Base-by-base conservation (phyloP, 257 asterid genomes). In the Solanum chiquidenum region DNA sequence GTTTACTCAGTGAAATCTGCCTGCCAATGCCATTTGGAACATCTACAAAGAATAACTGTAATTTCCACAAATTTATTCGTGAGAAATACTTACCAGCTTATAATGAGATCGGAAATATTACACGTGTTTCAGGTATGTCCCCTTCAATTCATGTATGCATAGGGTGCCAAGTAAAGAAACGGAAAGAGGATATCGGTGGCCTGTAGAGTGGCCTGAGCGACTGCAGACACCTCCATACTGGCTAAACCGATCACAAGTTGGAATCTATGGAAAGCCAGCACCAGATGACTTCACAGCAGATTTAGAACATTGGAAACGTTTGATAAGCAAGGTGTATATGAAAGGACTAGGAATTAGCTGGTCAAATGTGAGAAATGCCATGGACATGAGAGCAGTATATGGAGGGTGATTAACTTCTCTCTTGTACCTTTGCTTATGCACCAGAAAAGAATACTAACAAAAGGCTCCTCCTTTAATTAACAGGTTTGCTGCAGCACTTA, bases 321-420 rank as follows among this genome's bases (percentile, higher is more conserved):
- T 93, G 64, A 91, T 96, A 58, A 87, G 89, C 91, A 95, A 93
- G 73, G 69, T 90, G 4, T 96, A 96, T 88, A 91, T 93, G 89
- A 91, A 87, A 11, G 95, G 93, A 33, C 58, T 96, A 88, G 99
- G 99, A 35, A 93, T 96, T 68, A 93, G 88, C 90, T 96, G 98
- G 99, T 87, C 95, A 23, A 90, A 89, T 33, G 94, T 95, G 46
- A 92, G 98, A 90, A 96, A 95, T 27, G 92, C 94, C 88, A 95
- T 96, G 99, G 99, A 95, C 93, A 91, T 95, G 93, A 93, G 98
- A 95, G 97, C 99, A 82, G 98, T 92, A 35, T 95, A 95, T 86
- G 99, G 98, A 69, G 99, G 99, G 99, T 96, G 94, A 88, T 38
- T 23, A 37, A 71, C 74, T 80, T 86, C 31, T 86, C 49, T 83